These are phyloP conservation scores for Trypanosoma rangeli DNA, from an alignment of 208 protist species.

Conservation along the genomic window DNA sequence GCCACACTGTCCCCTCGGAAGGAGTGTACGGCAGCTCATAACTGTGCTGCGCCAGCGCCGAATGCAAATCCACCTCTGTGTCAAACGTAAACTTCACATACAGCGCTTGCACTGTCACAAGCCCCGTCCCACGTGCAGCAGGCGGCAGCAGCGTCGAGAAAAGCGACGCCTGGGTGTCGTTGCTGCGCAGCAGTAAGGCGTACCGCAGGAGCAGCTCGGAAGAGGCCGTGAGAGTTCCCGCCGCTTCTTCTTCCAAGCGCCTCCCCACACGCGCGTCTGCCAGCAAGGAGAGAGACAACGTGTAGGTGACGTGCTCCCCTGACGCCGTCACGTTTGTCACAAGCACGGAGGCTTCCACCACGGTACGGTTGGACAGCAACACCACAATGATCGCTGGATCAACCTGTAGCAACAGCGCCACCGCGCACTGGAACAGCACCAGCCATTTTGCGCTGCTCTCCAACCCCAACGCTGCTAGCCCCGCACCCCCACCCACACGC, in stretches of 20 bases:
- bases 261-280: conserved; percentile 13
- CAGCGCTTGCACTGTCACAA: conserved; percentile 20
- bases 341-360: background rate
- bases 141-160: conserved; percentile 4
- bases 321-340: background rate
- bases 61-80: conserved; percentile 51
- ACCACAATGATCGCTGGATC: conserved; percentile 33
- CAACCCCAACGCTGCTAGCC: conserved; percentile 4
- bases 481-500: background rate
- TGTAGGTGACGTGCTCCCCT: conserved; percentile 32
- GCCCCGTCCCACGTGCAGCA: background rate
- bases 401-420: conserved; percentile 9
- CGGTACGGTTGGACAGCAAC: conserved; percentile 7
- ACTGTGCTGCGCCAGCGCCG: conserved; percentile 13
- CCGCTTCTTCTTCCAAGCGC: background rate
- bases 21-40: conserved; percentile 21
- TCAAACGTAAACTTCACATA: conserved; percentile 59
- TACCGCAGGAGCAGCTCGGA: conserved; percentile 50
- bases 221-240: conserved; percentile 26
- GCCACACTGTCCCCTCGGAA: conserved; percentile 42
- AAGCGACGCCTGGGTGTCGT: conserved; percentile 30
- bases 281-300: conserved; percentile 37
- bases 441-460: conserved; percentile 23
- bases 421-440: conserved; percentile 32
- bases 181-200: conserved; percentile 33